Evolutionary conservation across 2,329 filamentous ascomycete genomes (phyloP), one percentile per base, ranked within the genome.

Genomic region (Ceratocystis alfenasii): DNA sequence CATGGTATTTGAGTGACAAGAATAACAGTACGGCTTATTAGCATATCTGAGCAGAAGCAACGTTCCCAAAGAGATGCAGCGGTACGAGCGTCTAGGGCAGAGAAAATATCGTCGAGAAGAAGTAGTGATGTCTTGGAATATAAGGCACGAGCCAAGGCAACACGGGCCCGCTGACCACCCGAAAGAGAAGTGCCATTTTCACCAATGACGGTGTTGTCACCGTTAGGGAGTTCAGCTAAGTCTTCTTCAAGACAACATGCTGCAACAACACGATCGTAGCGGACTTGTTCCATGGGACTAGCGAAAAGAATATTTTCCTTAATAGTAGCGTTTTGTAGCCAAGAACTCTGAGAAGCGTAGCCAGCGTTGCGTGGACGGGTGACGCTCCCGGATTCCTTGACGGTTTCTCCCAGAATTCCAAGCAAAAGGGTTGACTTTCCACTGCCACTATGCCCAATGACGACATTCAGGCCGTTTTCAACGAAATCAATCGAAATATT

Each of bases 91-190:
- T 85, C 83, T 0, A 85, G 75, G 0, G 83, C 83, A 0, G 82
- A 82, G 69, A 85, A 83, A 2, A 84, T 77, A 67, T 85, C 83
- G 68, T 85, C 83, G 1, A 85, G 77, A 0, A 85, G 74, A 25
- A 85, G 73, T 1, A 84, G 74, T 1, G 80, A 75, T 0, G 82
- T 78, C 65, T 79, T 79, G 1, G 82, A 84, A 71, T 85, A 85
- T 1, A 85, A 71, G 5, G 82, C 80, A 66, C 83, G 76, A 1
- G 83, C 83, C 44, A 85, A 72, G 12, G 81, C 80, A 45, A 84
- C 79, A 5, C 81, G 77, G 36, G 81, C 81, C 69, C 81, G 82
- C 68, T 84, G 81, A 0, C 81, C 81, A 25, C 82, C 81, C 0
- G 81, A 83, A 7, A 84, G 72, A 2, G 80, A 81, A 5, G 80